Evolutionary conservation across 1,284 basidiomycete genomes (phyloP).

Genomic region (Leccinum angustisporum): DNA sequence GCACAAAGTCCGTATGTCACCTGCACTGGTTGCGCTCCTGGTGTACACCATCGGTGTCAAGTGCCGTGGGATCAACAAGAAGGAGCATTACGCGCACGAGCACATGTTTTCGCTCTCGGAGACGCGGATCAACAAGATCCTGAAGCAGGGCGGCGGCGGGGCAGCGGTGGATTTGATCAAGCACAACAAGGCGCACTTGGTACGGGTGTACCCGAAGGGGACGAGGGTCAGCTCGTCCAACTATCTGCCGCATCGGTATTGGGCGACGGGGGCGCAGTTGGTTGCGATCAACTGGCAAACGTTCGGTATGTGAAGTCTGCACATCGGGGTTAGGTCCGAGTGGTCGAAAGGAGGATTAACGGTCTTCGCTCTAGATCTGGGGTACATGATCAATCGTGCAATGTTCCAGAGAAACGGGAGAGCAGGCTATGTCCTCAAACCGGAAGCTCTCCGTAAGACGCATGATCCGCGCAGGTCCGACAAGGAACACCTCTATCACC

Average conservation of each 20-base stretch:
- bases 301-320: conserved; percentile 53
- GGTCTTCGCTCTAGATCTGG: conserved; percentile 58
- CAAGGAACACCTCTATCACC: conserved; percentile 56
- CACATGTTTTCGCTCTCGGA: conserved; percentile 96
- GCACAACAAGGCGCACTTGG: conserved; percentile 85
- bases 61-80: conserved; percentile 89
- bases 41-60: conserved; percentile 97
- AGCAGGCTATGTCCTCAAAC: conserved; percentile 91
- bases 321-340: neutral
- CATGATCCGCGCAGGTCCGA: conserved; percentile 55
- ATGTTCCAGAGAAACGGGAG: conserved; percentile 91
- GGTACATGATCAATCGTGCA: conserved; percentile 89
- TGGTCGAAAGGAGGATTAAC: neutral
- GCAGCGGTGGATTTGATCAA: conserved; percentile 69
- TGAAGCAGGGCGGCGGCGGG: conserved; percentile 52
- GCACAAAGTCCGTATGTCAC: conserved; percentile 68
- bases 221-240: conserved; percentile 83
- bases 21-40: conserved; percentile 72
- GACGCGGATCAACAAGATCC: conserved; percentile 68
- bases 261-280: conserved; percentile 90
- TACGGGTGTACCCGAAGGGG: conserved; percentile 90
- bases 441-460: conserved; percentile 68
- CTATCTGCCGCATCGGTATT: conserved; percentile 87
- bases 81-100: conserved; percentile 82
- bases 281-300: conserved; percentile 99